A percentile compares a stretch with the other conserved stretches of the same genome.
Conservation (phyloP, 768 basidiomycete species). For the Boletus sp. region DNA sequence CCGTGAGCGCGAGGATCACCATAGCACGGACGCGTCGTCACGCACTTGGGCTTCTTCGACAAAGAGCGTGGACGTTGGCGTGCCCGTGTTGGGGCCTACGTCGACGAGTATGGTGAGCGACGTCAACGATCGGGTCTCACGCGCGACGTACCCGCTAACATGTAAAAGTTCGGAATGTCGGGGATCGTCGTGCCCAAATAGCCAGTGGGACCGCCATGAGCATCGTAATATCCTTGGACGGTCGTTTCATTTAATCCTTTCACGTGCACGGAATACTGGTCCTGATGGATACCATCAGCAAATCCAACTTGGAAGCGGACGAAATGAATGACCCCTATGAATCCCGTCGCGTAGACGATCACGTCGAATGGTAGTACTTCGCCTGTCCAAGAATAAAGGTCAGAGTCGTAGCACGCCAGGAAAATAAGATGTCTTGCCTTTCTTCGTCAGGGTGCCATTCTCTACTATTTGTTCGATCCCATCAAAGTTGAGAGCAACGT, state of each 20-base stretch:
- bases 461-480: conserved; percentile 17
- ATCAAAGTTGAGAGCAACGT: conserved; percentile 27
- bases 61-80: conserved; percentile 24
- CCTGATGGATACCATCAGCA: conserved; percentile 11
- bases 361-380: conserved; percentile 32
- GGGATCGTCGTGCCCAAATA: conserved; percentile 35
- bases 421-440: conserved; percentile 6
- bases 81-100: conserved; percentile 29
- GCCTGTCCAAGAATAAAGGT: conserved; percentile 16
- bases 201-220: conserved; percentile 33
- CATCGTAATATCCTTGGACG: conserved; percentile 28
- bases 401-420: not conserved
- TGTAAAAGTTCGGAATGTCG: conserved; percentile 38
- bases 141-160: conserved; percentile 26
- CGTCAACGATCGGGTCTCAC: not conserved
- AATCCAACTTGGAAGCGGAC: not conserved
- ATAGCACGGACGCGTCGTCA: not conserved
- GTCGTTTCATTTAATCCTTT: conserved; percentile 23
- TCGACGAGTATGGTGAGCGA: not conserved
- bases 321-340: conserved; percentile 21
- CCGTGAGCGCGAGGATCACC: not conserved
- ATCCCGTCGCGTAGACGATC: conserved; percentile 36
- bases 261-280: conserved; percentile 23
- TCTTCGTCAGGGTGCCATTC: conserved; percentile 25
- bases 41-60: conserved; percentile 31